phyloP scores from a whole-genome alignment of 306 rosid genomes.

The Alnus glutinosa region DNA sequence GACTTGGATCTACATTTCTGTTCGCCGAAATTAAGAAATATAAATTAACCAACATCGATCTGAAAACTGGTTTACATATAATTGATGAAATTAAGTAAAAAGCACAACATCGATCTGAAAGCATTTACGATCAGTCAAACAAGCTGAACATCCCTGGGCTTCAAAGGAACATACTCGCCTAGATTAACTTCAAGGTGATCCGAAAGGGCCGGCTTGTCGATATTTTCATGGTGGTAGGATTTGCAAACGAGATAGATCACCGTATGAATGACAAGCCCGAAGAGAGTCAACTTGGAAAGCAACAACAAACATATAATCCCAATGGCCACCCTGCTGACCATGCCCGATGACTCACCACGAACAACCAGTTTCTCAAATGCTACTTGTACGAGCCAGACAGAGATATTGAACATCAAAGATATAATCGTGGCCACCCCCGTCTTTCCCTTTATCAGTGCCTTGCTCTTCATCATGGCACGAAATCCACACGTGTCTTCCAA shows the following conservation, averaged over 20 bases:
- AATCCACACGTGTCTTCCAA: slow-evolving; percentile 66
- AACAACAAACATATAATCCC: slow-evolving; percentile 49
- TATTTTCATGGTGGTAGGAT: slow-evolving; percentile 78
- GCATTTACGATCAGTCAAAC: slow-evolving; percentile 16
- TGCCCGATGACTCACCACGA: slow-evolving; percentile 27
- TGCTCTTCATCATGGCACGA: slow-evolving; percentile 71
- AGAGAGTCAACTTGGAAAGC: slow-evolving; percentile 39
- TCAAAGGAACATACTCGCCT: slow-evolving; percentile 70
- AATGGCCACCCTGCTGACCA: slow-evolving; percentile 19
- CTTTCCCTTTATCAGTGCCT: slow-evolving; percentile 60
- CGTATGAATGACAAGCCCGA: slow-evolving; percentile 58
- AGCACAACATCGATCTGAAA: too few species aligned
- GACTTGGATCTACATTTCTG: too few species aligned
- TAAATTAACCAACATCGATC: too few species aligned
- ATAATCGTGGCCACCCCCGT: slow-evolving; percentile 34
- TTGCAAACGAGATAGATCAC: slow-evolving; percentile 84
- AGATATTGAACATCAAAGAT: slow-evolving; percentile 16
- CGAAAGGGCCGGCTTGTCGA: slow-evolving; percentile 69
- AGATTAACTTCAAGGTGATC: slow-evolving; percentile 67
- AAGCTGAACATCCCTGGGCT: slow-evolving; percentile 65
- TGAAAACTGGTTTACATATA: too few species aligned
- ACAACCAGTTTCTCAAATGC: slow-evolving; percentile 45
- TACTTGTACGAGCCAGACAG: slow-evolving; percentile 9
- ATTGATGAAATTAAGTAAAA: too few species aligned
- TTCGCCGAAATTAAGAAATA: too few species aligned